Evolutionary conservation across 1,284 basidiomycete species (phyloP).

Genomic region (Cystobasidium sp.): DNA sequence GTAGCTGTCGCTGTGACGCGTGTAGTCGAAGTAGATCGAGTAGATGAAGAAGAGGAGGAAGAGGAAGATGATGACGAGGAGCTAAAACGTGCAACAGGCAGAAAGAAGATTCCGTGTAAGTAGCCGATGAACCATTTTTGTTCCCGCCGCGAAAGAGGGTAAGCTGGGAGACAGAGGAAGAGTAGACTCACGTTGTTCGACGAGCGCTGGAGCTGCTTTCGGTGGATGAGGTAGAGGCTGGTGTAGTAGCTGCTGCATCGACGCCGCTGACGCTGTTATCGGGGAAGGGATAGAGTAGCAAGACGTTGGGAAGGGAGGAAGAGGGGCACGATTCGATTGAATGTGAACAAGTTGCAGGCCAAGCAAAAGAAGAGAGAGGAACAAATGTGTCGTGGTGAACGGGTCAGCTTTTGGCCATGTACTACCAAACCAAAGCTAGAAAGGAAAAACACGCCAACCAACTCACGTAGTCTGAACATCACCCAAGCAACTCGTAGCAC

Average conservation of each 20-base stretch:
- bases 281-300: not conserved
- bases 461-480: slow-evolving; percentile 41
- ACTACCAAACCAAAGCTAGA: not conserved
- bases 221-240: slow-evolving; percentile 7
- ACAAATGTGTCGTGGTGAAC: too few relatives aligned
- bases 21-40: slow-evolving; percentile 33
- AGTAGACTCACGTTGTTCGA: slow-evolving; percentile 12
- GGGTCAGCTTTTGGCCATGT: too few relatives aligned
- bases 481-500: slow-evolving; percentile 40
- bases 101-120: not conserved
- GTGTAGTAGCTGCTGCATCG: slow-evolving; percentile 15
- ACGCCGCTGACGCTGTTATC: slow-evolving; percentile 24
- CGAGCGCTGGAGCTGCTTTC: slow-evolving; percentile 3
- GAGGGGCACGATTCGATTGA: not conserved
- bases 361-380: not conserved
- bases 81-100: not conserved
- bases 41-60: not conserved
- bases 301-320: not conserved
- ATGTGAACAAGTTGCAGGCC: too few relatives aligned
- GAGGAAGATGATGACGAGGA: slow-evolving; percentile 4
- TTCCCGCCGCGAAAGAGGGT: too few relatives aligned
- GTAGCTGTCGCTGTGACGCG: slow-evolving; percentile 16
- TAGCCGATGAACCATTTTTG: too few relatives aligned
- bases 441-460: not conserved
- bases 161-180: not conserved